Evolutionary conservation across 352 stramenopile genomes (phyloP), one percentile per base, ranked within the genome.

Genomic region (Elongisporangium prolatum): DNA sequence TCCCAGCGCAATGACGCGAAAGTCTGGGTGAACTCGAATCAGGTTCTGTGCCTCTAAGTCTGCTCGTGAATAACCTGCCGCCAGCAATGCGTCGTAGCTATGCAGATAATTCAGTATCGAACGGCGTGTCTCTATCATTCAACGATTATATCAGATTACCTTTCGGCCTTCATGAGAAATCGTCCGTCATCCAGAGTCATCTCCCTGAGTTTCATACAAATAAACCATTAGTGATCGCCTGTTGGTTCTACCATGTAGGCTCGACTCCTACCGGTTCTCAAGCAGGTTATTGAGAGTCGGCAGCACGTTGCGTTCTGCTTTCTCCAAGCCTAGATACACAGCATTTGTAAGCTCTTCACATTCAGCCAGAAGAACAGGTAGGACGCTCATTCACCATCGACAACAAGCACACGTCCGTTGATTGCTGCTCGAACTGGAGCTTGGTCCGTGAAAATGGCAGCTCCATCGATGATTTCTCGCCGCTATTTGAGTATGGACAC

Each of bases 231-330:
- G 48, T 4, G 17, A 1, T 22, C 48, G 8, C 25, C 4, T n/a
- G 25, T 17, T 13, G 20, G 9, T 17, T 20, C 37, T 17, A 34
- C 28, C 54, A 21, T 8, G n/a, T 44, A 17, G 34, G 11, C 1
- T 44, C 1, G 11, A 44, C 17, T 17, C 4, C 6, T 44, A 84
- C 74, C 96, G 70, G 67, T 98, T 98, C 68, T 99, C 96, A 8
- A 98, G 75, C 28, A 99, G 63, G 67, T 99, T 99, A 68, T 98
- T 99, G 13, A 99, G 67, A n/a, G 95, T 98, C 0, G 96, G 96
- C 25, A 99, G 72, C 1, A 99, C 96, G 63, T 99, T 99, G 18
- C 96, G 72, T 65, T 98, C 93, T 10, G 95, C 95, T 50, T 97
- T 97, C 69, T 99, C 94, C 14, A 99, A 55, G 3, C 83, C 84